Evolutionary conservation across 2,329 filamentous ascomycete genomes (phyloP), one percentile per base, ranked within the genome.

Genomic region (Exophiala bonariae): DNA sequence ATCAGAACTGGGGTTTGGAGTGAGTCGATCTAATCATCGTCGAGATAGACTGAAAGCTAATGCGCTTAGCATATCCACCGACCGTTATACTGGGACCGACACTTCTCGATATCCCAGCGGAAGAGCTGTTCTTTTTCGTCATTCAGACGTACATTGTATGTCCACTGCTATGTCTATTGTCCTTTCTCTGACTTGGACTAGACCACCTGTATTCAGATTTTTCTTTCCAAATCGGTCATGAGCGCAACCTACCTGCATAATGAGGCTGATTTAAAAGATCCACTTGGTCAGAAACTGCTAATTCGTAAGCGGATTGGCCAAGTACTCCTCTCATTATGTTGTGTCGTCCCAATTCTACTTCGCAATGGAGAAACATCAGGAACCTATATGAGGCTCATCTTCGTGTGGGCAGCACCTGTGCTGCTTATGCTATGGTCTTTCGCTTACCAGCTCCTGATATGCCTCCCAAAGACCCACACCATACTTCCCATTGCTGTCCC

Each of bases 101-200:
- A 1, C 62, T 87, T 13, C 80, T 79, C 58, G 70, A 72, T n/a
- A 86, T 89, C 14, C 86, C 86, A 0, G 64, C 77, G 3, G 86
- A 89, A 59, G 86, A 89, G 62, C 66, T 89, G 3, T 89, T 89
- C 67, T 89, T 89, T 74, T 89, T 89, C 63, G 67, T 87, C 16
- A 79, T 89, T 18, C 86, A 89, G 66, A 89, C 86, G 1, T 89
- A 87, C 65, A 86, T 81, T 32, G 63, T 61, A 9, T 45, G 59
- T 59, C 2, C 14, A 34, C 35, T 10, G n/a, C 7, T 10, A n/a
- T 16, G 23, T 20, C 34, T 18, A 23, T 36, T 20, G 8, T 28
- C 17, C 13, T 10, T 10, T 14, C 34, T 22, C 11, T 51, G 40
- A 45, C 30, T 32, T 20, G 20, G 30, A 16, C 14, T 11, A 58